A percentile compares a stretch with the other conserved stretches of the same genome.
Conservation (phyloP, 306 rosid genomes). For the Trifolium dubium region DNA sequence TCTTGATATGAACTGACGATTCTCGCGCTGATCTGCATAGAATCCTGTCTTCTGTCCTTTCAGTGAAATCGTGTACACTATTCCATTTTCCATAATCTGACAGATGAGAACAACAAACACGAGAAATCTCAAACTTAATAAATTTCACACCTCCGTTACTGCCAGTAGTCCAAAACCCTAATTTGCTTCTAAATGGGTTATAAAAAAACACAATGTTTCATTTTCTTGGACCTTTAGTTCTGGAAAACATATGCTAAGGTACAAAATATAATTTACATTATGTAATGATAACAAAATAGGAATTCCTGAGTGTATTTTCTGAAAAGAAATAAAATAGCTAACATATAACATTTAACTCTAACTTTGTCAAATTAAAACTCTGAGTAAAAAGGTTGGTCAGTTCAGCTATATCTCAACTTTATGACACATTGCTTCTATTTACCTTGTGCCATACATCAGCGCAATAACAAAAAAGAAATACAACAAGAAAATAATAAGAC, state of each 20-base stretch:
- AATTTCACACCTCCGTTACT: slow-evolving; percentile 30
- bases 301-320: neutral
- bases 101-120: slow-evolving; percentile 31
- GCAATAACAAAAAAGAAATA: slow-evolving; percentile 16
- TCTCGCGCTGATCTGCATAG: slow-evolving; percentile 95
- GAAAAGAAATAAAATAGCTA: neutral
- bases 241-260: slow-evolving; percentile 22
- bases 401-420: slow-evolving; percentile 29
- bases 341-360: neutral
- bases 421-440: neutral
- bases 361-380: neutral
- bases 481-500: slow-evolving; percentile 12
- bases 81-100: slow-evolving; percentile 80
- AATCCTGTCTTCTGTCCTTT: slow-evolving; percentile 97
- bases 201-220: neutral
- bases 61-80: slow-evolving; percentile 74
- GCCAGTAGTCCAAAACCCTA: slow-evolving; percentile 22
- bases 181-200: neutral
- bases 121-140: slow-evolving; percentile 22
- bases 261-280: slow-evolving; percentile 18
- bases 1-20: slow-evolving; percentile 77
- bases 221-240: neutral
- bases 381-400: slow-evolving; percentile 19
- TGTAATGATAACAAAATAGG: slow-evolving; percentile 15
- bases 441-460: slow-evolving; percentile 1